Conservation (phyloP, 371 early-diverging fungal genomes). For the Actinomortierella ambigua region DNA sequence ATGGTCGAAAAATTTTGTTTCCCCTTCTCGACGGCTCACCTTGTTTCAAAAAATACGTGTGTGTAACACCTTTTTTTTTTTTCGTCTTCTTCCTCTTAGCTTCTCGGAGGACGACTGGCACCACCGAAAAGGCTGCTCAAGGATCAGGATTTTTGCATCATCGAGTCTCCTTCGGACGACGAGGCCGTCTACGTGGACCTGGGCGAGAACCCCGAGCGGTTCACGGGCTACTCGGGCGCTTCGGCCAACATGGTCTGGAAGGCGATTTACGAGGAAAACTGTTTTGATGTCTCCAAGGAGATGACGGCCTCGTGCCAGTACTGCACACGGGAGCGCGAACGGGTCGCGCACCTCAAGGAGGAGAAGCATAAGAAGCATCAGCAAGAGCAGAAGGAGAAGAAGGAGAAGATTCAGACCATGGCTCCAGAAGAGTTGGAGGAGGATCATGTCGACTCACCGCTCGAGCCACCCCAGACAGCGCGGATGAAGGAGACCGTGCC, state of each 20-base stretch:
- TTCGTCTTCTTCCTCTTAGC: too few relatives aligned
- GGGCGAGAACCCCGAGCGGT: conserved; percentile 92
- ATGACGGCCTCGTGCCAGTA: conserved; percentile 51
- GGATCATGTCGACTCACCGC: conserved; percentile 8
- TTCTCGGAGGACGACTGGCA: conserved; percentile 14
- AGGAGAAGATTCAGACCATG: neutral
- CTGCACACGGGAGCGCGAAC: conserved; percentile 16
- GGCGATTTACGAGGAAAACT: conserved; percentile 95
- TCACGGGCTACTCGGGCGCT: conserved; percentile 94
- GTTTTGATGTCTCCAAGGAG: conserved; percentile 79
- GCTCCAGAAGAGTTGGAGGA: neutral
- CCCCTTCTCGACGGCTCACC: too few relatives aligned
- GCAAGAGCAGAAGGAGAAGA: conserved; percentile 1
- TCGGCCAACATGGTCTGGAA: conserved; percentile 91
- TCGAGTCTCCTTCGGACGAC: conserved; percentile 9
- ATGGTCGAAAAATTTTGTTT: too few relatives aligned
- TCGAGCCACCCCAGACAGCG: conserved; percentile 35
- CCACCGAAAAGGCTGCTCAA: conserved; percentile 18
- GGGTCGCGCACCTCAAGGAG: neutral
- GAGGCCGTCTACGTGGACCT: conserved; percentile 91
- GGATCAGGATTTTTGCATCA: conserved; percentile 44
- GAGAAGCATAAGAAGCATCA: conserved; percentile 13
- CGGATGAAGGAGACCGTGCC: conserved; percentile 26
- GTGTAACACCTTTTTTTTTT: too few relatives aligned
- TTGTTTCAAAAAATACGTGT: too few relatives aligned